These are phyloP conservation scores for Cladosporium sphaerospermum DNA, from an alignment of 2,329 filamentous ascomycete species.

Conservation along the genomic window DNA sequence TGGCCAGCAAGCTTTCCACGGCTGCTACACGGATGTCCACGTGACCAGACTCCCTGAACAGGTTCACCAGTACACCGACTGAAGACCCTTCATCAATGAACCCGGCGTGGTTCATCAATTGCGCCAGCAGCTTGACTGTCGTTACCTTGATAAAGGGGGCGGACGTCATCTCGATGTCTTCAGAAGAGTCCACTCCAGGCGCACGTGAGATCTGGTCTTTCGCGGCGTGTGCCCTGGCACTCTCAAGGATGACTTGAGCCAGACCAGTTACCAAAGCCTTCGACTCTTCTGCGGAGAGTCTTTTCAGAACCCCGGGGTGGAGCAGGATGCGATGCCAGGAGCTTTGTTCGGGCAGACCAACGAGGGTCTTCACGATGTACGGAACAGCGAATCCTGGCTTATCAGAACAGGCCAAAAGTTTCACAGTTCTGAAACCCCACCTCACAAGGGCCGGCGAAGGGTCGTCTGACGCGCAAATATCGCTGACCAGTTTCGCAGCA, in stretches of 20 bases:
- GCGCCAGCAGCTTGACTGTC: slow-evolving; percentile 38
- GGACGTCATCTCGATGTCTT: slow-evolving; percentile 5
- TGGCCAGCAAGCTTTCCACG: slow-evolving; percentile 29
- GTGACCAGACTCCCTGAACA: slow-evolving; percentile 30
- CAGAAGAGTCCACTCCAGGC: background rate
- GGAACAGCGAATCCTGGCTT: slow-evolving; percentile 2
- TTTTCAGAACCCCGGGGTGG: slow-evolving; percentile 26
- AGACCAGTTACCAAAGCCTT: slow-evolving; percentile 26
- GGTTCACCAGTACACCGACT: slow-evolving; percentile 26
- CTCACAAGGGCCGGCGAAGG: background rate
- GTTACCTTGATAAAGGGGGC: slow-evolving; percentile 34
- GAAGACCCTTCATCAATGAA: slow-evolving; percentile 29
- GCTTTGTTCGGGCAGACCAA: slow-evolving; percentile 28
- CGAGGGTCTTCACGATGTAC: slow-evolving; percentile 6
- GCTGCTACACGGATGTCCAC: slow-evolving; percentile 33
- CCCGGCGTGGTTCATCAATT: slow-evolving; percentile 30
- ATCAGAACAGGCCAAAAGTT: slow-evolving; percentile 9
- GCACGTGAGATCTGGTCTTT: background rate
- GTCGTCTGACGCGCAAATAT: slow-evolving; percentile 1
- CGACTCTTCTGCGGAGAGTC: slow-evolving; percentile 29
- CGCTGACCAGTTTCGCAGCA: slow-evolving; percentile 1
- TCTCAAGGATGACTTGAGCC: slow-evolving; percentile 26
- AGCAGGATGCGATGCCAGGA: slow-evolving; percentile 39
- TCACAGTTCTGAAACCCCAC: slow-evolving; percentile 11
- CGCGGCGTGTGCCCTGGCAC: slow-evolving; percentile 17